Conservation (phyloP, 805 yeast genomes). For the Metschnikowia cerradonensis region DNA sequence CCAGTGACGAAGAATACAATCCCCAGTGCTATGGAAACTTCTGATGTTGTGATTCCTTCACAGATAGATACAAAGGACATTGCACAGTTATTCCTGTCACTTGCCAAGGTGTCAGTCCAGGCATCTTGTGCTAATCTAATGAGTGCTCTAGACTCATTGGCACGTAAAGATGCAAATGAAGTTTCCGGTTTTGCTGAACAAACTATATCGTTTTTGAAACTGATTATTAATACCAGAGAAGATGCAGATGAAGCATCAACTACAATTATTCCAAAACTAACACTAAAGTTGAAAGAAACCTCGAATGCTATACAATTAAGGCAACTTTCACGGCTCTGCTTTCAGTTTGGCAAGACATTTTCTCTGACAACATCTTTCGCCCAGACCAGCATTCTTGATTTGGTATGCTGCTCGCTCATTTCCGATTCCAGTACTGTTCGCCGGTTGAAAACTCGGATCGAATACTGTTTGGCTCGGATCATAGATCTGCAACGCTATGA, state of each 20-base stretch:
- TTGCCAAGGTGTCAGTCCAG: background rate
- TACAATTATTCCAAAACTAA: background rate
- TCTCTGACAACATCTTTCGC: conserved; percentile 2
- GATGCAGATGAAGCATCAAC: background rate
- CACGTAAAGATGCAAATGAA: background rate
- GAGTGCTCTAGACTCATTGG: background rate
- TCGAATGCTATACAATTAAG: background rate
- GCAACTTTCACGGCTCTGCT: conserved; percentile 9
- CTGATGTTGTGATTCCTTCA: background rate
- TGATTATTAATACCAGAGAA: background rate
- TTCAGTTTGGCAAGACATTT: conserved; percentile 7
- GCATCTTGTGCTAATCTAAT: background rate
- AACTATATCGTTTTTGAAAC: background rate
- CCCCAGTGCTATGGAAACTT: background rate
- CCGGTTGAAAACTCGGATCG: background rate
- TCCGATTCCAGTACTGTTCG: background rate
- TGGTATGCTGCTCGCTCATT: background rate
- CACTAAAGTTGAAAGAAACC: background rate
- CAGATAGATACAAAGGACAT: background rate
- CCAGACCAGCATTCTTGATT: conserved; percentile 3
- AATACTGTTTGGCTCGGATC: conserved; percentile 1
- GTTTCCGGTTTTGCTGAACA: background rate
- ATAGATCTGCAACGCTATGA: background rate
- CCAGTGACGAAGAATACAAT: background rate
- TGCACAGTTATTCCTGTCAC: background rate